Evolutionary conservation across 805 yeast genomes (phyloP).

Genomic region (Yarrowia sp.): DNA sequence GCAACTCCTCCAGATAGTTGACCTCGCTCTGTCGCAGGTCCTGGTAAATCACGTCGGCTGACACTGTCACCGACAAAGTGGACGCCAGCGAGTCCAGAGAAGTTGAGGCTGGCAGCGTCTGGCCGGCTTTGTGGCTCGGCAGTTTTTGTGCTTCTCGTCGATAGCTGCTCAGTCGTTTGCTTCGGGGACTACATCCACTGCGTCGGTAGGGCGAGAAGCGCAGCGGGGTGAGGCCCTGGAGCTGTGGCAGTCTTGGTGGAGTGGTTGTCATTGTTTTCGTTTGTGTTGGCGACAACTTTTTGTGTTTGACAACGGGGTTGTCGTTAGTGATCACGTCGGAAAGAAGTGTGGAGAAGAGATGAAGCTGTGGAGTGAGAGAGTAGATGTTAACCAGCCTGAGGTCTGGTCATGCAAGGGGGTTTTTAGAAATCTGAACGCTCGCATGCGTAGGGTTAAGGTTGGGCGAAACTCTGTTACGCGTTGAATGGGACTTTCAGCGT

Average conservation of each 20-base stretch:
- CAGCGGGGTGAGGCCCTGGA: conserved; percentile 22
- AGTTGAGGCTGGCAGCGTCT: background rate
- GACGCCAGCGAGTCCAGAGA: conserved; percentile 15
- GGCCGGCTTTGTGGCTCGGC: background rate
- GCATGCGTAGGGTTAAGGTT: background rate
- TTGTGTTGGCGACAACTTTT: background rate
- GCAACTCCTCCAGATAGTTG: conserved; percentile 7
- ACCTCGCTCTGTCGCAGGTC: conserved; percentile 8
- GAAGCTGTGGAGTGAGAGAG: background rate
- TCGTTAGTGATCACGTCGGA: background rate
- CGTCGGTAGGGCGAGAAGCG: conserved; percentile 22
- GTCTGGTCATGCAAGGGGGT: conserved; percentile 14
- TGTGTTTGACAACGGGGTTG: no score
- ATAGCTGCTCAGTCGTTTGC: conserved; percentile 1
- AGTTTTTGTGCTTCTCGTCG: background rate
- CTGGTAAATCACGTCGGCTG: background rate
- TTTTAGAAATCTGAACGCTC: background rate
- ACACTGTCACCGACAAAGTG: background rate
- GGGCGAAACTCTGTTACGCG: background rate
- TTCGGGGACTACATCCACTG: background rate
- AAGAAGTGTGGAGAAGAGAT: background rate
- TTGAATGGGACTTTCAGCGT: background rate
- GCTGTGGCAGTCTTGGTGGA: conserved; percentile 19
- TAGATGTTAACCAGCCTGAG: background rate
- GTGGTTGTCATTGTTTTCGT: conserved; percentile 2